A percentile compares a stretch with the other conserved stretches of the same genome.
phyloP scores from a whole-genome alignment of 495 filamentous ascomycete species.

The Penicillium canariense region DNA sequence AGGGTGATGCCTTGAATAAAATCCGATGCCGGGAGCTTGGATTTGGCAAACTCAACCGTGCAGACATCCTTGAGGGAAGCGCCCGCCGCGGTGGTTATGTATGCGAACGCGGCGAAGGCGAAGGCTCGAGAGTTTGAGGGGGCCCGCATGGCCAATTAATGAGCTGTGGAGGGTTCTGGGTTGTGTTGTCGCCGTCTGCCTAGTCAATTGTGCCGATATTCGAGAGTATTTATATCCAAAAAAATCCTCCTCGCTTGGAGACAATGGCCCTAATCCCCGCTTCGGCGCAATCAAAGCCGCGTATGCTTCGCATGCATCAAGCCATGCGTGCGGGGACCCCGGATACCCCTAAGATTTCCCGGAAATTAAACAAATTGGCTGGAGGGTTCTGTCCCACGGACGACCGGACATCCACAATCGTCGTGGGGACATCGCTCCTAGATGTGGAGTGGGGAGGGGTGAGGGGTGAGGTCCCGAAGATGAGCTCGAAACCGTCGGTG shows the following conservation, averaged over 20 bases:
- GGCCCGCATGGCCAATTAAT: background rate
- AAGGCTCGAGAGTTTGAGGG: background rate
- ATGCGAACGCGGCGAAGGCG: constrained; percentile 1
- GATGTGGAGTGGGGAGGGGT: background rate
- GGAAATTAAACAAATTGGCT: background rate
- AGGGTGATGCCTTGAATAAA: constrained; percentile 33
- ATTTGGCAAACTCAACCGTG: constrained; percentile 25
- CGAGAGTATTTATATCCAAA: background rate
- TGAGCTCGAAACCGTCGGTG: too few relatives aligned
- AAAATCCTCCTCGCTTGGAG: background rate
- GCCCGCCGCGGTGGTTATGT: background rate
- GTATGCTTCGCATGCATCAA: background rate
- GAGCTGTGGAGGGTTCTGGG: background rate
- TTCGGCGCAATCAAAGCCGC: background rate
- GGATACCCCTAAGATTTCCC: background rate
- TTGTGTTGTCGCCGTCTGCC: background rate
- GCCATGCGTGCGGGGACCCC: background rate
- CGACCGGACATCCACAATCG: constrained; percentile 5
- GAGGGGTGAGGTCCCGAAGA: background rate
- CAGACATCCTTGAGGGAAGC: constrained; percentile 30
- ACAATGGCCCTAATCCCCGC: background rate
- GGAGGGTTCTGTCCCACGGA: background rate
- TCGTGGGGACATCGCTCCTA: constrained; percentile 1
- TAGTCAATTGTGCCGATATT: background rate
- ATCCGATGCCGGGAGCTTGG: constrained; percentile 25